Evolutionary conservation across 2,329 filamentous ascomycete genomes (phyloP).

Genomic region (Ophiocordyceps australis): DNA sequence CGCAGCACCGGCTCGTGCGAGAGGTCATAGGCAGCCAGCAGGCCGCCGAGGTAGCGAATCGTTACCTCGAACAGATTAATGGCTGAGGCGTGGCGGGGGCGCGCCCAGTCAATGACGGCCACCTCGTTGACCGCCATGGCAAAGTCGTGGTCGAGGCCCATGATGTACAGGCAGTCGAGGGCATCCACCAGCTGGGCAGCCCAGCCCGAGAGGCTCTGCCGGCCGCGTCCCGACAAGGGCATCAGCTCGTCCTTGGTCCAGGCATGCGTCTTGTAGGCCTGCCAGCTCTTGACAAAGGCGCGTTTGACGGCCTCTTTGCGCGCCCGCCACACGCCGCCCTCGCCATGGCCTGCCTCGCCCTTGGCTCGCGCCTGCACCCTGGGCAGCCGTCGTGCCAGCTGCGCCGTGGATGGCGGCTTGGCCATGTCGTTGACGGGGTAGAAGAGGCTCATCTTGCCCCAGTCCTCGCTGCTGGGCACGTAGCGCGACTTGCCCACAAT

Average conservation of each 20-base stretch:
- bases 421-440: conserved; percentile 13
- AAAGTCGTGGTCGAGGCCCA: conserved; percentile 39
- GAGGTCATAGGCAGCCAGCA: conserved; percentile 33
- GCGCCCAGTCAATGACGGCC: conserved; percentile 36
- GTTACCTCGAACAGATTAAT: conserved; percentile 48
- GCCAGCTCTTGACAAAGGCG: conserved; percentile 26
- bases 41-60: conserved; percentile 33
- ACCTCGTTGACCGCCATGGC: conserved; percentile 25
- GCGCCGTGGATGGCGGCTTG: conserved; percentile 14
- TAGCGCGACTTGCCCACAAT: conserved; percentile 5
- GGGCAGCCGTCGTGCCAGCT: too few relatives aligned
- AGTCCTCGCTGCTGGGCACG: conserved; percentile 18
- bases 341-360: conserved; percentile 17
- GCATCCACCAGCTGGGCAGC: conserved; percentile 40
- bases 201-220: conserved; percentile 33
- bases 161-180: conserved; percentile 40
- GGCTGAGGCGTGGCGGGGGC: conserved; percentile 17
- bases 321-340: conserved; percentile 12
- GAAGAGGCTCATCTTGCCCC: conserved; percentile 14
- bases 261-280: conserved; percentile 32
- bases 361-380: conserved; percentile 23
- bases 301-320: conserved; percentile 18
- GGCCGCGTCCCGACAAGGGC: conserved; percentile 26
- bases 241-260: conserved; percentile 38
- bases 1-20: conserved; percentile 26